phyloP scores from a whole-genome alignment of 768 basidiomycete genomes.

The Pleurotus platypus region DNA sequence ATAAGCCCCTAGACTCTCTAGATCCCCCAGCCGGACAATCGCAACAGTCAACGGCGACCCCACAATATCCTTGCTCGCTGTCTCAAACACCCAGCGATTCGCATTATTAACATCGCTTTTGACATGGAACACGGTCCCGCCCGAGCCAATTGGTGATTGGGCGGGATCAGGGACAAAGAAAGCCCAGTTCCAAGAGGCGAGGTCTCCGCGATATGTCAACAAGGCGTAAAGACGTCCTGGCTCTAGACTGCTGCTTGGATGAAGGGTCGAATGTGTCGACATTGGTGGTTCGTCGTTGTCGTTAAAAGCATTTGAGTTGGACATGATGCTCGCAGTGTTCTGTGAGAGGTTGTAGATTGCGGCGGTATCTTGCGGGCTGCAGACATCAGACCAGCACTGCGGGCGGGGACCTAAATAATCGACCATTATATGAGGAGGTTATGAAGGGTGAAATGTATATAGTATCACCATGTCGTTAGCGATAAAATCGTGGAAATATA shows the following conservation, averaged over 20 bases:
- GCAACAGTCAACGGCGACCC: conserved; percentile 40
- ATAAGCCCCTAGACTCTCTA: conserved; percentile 37
- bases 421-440: no score
- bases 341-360: not conserved
- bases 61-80: conserved; percentile 32
- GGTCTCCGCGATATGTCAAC: conserved; percentile 41
- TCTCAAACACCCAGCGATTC: conserved; percentile 37
- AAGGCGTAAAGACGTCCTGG: conserved; percentile 38
- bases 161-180: conserved; percentile 42
- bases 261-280: not conserved
- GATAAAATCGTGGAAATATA: no score
- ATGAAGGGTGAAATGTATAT: no score
- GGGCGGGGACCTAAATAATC: no score
- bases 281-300: not conserved
- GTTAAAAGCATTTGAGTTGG: not conserved
- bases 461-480: no score
- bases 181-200: conserved; percentile 47
- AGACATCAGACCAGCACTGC: not conserved
- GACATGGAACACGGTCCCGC: conserved; percentile 43
- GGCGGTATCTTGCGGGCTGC: not conserved
- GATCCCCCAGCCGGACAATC: conserved; percentile 38
- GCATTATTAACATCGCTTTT: conserved; percentile 26
- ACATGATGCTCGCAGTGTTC: not conserved
- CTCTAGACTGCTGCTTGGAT: conserved; percentile 24
- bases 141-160: conserved; percentile 34